Percentiles rank a stretch among this genome's conserved stretches.
These are phyloP conservation scores for Candida sanyiensis DNA, from an alignment of 805 yeast species.

Conservation along the genomic window DNA sequence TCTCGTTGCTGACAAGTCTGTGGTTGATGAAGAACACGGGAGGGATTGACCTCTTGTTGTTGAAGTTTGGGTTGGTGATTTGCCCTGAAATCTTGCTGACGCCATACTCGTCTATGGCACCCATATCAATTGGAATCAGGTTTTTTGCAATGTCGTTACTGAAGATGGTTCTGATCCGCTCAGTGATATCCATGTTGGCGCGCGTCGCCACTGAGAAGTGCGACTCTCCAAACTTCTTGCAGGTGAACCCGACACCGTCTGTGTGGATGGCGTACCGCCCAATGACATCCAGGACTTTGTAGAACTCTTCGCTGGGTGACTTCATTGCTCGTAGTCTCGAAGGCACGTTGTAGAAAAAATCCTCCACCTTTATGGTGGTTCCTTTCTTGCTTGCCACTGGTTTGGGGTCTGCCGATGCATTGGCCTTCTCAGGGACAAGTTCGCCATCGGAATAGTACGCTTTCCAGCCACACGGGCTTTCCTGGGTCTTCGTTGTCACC, in stretches of 20 bases:
- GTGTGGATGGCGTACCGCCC: constrained; percentile 81
- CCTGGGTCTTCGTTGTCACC: constrained; percentile 66
- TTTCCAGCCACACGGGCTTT: constrained; percentile 62
- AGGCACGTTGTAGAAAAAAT: constrained; percentile 83
- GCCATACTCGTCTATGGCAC: constrained; percentile 38
- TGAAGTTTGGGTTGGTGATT: constrained; percentile 66
- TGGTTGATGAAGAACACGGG: constrained; percentile 84
- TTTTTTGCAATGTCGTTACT: constrained; percentile 68
- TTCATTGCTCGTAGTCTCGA: constrained; percentile 64
- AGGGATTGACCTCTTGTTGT: constrained; percentile 54
- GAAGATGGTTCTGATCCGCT: constrained; percentile 66
- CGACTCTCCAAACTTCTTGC: constrained; percentile 75
- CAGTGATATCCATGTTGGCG: constrained; percentile 44
- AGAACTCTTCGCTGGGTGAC: constrained; percentile 67
- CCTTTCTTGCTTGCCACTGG: constrained; percentile 87
- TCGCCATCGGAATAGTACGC: constrained; percentile 66
- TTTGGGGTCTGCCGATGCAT: constrained; percentile 41
- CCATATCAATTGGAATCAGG: constrained; percentile 42
- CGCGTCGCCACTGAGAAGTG: constrained; percentile 60
- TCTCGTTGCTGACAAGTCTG: constrained; percentile 78
- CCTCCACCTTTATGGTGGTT: constrained; percentile 80
- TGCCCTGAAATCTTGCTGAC: constrained; percentile 49
- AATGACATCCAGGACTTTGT: constrained; percentile 72
- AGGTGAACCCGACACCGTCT: constrained; percentile 61
- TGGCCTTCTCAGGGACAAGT: constrained; percentile 39